Evolutionary conservation across 164 flowering plant species (phyloP), one percentile per base, ranked within the genome.

Genomic region (Paratinospora sagittata): DNA sequence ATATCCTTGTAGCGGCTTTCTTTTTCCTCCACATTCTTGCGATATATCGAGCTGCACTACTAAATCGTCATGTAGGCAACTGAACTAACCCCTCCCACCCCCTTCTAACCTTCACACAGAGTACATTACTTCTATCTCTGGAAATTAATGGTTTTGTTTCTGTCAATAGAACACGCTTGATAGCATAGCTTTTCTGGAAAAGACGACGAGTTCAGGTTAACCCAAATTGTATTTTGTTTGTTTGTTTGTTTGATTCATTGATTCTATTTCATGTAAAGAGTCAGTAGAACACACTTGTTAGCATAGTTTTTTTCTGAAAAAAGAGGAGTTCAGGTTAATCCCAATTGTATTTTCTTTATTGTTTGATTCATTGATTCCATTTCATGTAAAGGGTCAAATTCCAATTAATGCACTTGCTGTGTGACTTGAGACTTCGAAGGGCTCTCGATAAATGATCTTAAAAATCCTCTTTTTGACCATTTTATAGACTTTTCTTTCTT

Each of bases 1-100:
- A 94, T 83, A 74, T 85, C 67, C 81, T 92, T 27, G 81, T 94
- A 36, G 81, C 72, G 12, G 82, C 90, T 24, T 73, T 90, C 57
- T 86, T 84, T 79, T 87, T 86, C 86, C 85, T 94, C 27, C 92
- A 92, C 73, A 79, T 92, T 72, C 89, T 93, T 82, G 88, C 96
- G 71, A 76, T 92, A 8, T 92, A 92, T 74, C 90, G 98, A n/a
- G 81, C 96, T 0, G 84, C 87, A 16, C 95, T 94, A 23, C 80
- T 90, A 70, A 64, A 55, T 27, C 98, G 97, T 16, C 93, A 88
- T 71, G 92, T 93, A 73, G 93, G 93, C 47, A 27, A 79, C 71
- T 83, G 66, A 71, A 67, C 49, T 30, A 27, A 30, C 34, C 8
- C 30, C 39, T 39, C 60, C n/a, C 39, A 8, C 65, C 61, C 21